Evolutionary conservation across 1,139 yeast genomes (phyloP), one percentile per base, ranked within the genome.

Genomic region (Sugiyamaella grinbergsii): DNA sequence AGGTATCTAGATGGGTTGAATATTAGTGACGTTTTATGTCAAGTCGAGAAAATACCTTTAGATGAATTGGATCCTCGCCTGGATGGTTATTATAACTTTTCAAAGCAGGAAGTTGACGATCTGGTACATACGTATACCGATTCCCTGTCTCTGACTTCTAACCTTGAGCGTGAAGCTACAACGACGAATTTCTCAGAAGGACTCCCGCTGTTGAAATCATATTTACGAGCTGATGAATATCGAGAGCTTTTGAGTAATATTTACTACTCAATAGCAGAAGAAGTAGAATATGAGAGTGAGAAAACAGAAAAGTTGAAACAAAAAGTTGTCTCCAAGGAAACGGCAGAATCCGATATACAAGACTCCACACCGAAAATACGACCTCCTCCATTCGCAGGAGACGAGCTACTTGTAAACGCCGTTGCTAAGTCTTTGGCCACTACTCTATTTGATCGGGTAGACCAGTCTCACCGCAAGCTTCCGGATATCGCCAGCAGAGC

Each of bases 211-310:
- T 15, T 54, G 32, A 49, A 54, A 24, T 47, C 49, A 23, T 50
- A 50, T 22, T 22, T 57, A 29, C 48, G 54, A 13, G 52, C 53
- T 1, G 54, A 47, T 5, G 60, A 57, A 33, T 44, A 53, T 22
- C 44, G 58, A 13, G 39, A 41, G 28, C 19, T 55, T 6, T 48
- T 57, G 16, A 33, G 54, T 13, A 52, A 54, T 20, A 43, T 57
- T 23, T 57, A 56, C 29, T 57, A 54, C 41, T 52, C 48, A 13
- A 39, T 53, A 24, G 51, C 52, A 7, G 29, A 41, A 19, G 45
- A 42, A 33, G 36, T 28, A 6, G 38, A 4, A 31, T 31, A 31
- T 20, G 29, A 40, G 5, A 37, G 18, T 10, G 29, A 11, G 3
- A 10, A 5, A 8, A 4, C 33, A 36, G 36, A 18, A 16, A 26